Evolutionary conservation across 305 asterid species (phyloP).

Genomic region (Euphrasia arctica): DNA sequence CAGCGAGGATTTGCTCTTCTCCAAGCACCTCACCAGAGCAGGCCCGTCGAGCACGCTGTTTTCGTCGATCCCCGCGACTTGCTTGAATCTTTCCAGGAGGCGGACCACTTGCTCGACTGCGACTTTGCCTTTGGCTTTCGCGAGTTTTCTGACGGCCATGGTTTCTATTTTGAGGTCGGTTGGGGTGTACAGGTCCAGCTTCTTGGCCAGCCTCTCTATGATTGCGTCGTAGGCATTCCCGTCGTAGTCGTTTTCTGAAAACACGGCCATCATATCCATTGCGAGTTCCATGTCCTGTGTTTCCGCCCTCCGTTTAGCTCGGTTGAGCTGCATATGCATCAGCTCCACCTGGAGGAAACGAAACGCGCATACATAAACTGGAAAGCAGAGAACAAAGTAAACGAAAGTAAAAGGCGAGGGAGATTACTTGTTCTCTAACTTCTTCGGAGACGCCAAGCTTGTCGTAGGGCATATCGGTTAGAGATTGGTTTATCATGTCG

Average conservation of each 20-base stretch:
- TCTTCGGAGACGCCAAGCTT: conserved; percentile 58
- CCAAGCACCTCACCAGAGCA: conserved; percentile 31
- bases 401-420: neutral
- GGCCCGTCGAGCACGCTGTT: conserved; percentile 39
- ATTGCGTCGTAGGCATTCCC: conserved; percentile 51
- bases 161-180: conserved; percentile 49
- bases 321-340: conserved; percentile 51
- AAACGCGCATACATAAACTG: neutral
- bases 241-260: conserved; percentile 33
- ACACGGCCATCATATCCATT: conserved; percentile 64
- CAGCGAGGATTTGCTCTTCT: conserved; percentile 41
- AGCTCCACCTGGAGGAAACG: conserved; percentile 45
- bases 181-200: conserved; percentile 43
- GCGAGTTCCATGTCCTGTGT: conserved; percentile 68
- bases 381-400: neutral
- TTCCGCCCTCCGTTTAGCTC: conserved; percentile 57
- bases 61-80: conserved; percentile 47
- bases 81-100: conserved; percentile 46
- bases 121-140: conserved; percentile 30
- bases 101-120: conserved; percentile 36
- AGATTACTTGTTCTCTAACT: conserved; percentile 54
- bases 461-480: conserved; percentile 39
- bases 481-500: conserved; percentile 40
- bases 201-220: conserved; percentile 51
- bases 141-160: conserved; percentile 41